A percentile compares a stretch with the other conserved stretches of the same genome.
These are phyloP conservation scores for Dendrobium nobile DNA, from an alignment of 106 monocot genomes.

Conservation along the genomic window DNA sequence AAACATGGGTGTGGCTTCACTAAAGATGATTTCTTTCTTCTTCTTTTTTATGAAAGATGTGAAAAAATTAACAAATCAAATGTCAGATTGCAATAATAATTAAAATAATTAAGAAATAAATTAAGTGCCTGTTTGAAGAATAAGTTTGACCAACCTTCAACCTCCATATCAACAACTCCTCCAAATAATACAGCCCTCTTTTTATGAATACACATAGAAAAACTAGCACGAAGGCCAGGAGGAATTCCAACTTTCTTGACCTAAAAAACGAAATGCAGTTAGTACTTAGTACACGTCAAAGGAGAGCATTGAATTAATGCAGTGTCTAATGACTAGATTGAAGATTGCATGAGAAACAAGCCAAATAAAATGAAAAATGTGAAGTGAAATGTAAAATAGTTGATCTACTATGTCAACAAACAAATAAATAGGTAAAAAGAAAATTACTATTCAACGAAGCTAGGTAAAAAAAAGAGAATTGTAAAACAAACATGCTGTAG, in stretches of 20 bases:
- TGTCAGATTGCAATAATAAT: not conserved
- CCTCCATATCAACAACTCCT: conserved; percentile 96
- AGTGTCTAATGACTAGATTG: not conserved
- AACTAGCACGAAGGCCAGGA: conserved; percentile 94
- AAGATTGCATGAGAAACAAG: conserved; percentile 1
- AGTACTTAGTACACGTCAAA: not conserved
- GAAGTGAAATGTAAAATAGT: not conserved
- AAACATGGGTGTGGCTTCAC: no score
- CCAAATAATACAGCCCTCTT: conserved; percentile 93
- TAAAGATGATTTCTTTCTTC: no score
- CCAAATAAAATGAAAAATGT: not conserved
- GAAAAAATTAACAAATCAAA: not conserved
- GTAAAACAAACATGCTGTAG: not conserved
- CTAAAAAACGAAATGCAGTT: conserved; percentile 18
- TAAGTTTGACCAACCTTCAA: conserved; percentile 45
- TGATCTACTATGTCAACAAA: not conserved
- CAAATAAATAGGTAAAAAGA: not conserved
- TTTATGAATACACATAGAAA: conserved; percentile 94
- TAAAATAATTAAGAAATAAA: not conserved
- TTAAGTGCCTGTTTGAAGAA: not conserved
- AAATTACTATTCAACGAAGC: not conserved
- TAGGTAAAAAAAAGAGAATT: not conserved
- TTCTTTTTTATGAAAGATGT: no score
- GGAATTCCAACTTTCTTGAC: conserved; percentile 93
- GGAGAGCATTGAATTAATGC: not conserved